Base-by-base conservation (phyloP, 192 early-diverging fungal genomes). In the Backusella australiensis region DNA sequence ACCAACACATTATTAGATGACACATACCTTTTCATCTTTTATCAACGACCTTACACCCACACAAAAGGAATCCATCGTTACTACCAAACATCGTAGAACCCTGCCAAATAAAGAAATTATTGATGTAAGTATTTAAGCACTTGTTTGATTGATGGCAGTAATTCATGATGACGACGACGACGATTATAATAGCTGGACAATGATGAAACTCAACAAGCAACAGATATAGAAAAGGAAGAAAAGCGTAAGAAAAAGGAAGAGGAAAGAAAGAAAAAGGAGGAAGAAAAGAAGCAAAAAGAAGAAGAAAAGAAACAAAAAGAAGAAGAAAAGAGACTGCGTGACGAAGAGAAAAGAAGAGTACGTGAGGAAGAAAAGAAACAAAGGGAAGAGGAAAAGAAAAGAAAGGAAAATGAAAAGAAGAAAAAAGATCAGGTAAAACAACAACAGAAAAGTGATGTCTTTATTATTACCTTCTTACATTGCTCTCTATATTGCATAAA, bases 361-460 rank as follows among this genome's bases (percentile, higher is more conserved):
- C 39, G 23, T 69, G 80, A 75, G 59, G 83, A 88, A 41, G 81
- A 81, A 53, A 75, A 80, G 26, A 79, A 75, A 72, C 74, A 34
- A 78, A 53, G 26, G 69, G 80, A 74, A 67, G 83, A 87, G 59
- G 82, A 85, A 7, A 79, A 81, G 75, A 85, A 82, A 41, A 63
- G 75, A 23, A 84, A 85, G 26, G 83, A 88, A 29, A n/a, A 49
- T 49, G 46, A 78, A 85, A 82, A 78, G 53, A 71, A 81, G 42
- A 76, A 74, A 52, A 39, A 19, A 12, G 44, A 46, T 38, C 34
- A 76, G 29, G 38, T 19, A 42, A 72, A 68, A 38, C 35, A 38
- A 19, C 35, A 36, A 36, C 19, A 34, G n/a, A 68, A 36, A 68
- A 36, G 15, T 11, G 38, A 39, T 2, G 11, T 1, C 38, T 2